phyloP scores from a whole-genome alignment of 371 early-diverging fungal genomes.

The Mortierella sp. region DNA sequence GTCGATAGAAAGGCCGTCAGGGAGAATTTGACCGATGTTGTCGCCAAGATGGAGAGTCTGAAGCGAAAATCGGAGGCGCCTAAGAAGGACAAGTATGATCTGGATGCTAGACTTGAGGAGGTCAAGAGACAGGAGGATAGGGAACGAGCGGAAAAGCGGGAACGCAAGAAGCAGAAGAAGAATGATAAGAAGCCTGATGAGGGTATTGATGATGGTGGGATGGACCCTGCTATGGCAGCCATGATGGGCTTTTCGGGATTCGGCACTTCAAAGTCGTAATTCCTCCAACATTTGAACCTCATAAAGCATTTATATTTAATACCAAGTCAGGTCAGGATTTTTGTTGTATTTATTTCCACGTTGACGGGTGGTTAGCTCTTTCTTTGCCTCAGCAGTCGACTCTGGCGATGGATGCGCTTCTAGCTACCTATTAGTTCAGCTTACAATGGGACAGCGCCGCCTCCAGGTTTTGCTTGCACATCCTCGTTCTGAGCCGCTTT shows the following conservation, averaged over 20 bases:
- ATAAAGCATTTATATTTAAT: neutral
- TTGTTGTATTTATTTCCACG: too few relatives aligned
- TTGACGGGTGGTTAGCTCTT: too few relatives aligned
- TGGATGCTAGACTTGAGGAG: conserved; percentile 68
- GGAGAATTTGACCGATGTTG: conserved; percentile 61
- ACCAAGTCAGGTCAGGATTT: too few relatives aligned
- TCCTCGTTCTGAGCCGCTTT: neutral
- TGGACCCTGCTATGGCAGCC: conserved; percentile 59
- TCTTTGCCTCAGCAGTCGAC: too few relatives aligned
- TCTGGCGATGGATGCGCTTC: too few relatives aligned
- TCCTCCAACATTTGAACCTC: too few relatives aligned
- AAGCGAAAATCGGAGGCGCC: conserved; percentile 66
- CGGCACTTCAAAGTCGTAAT: conserved; percentile 55
- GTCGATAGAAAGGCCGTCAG: conserved; percentile 85
- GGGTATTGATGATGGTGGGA: conserved; percentile 41
- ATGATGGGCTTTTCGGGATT: conserved; percentile 63
- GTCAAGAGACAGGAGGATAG: conserved; percentile 65
- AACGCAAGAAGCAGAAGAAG: conserved; percentile 60
- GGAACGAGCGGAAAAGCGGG: conserved; percentile 64
- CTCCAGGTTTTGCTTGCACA: neutral
- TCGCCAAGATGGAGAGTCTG: conserved; percentile 56
- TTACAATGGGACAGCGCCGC: neutral
- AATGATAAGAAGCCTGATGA: conserved; percentile 48
- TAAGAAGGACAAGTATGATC: conserved; percentile 60
- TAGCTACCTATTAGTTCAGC: neutral